Base-by-base conservation (phyloP, 2,329 filamentous ascomycete genomes). In the Monosporascus sp. region DNA sequence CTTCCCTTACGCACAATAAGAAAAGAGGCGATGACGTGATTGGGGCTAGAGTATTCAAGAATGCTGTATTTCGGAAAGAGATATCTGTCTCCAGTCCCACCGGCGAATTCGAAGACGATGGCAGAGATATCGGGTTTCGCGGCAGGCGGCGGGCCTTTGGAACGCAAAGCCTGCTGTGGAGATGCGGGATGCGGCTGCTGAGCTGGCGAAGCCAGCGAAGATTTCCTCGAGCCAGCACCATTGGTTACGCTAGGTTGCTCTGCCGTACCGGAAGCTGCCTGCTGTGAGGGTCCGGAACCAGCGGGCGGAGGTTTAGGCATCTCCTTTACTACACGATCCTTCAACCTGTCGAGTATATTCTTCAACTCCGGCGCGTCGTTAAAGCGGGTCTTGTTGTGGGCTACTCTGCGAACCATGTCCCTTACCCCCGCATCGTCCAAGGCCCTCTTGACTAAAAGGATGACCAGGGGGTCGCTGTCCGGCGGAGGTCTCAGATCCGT, bases 61-160 rank as follows among this genome's bases (percentile, higher is more conserved):
- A 93, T 86, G 68, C 85, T 88, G 65, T 88, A 86, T 59, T 85
- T 88, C 2, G 89, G 89, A 57, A 94, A 92, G 47, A 90, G 72
- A 65, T 89, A 92, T 25, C 88, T 81, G 66, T 93, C 89, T 46
- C 87, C 88, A 3, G 75, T 83, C 36, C 84, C 84, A 47, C 80
- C 80, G 5, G 74, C 67, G 66, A 90, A 89, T 59, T 89, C 85
- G 55, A 90, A 81, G 1, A 86, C 81, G 15, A 88, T 74, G n/a
- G 84, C 83, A 1, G 83, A 78, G 44, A 86, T 79, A 52, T 86
- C 85, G 25, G 80, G 79, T 59, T 81, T 84, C 11, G 70, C 67
- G 2, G 67, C 64, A 18, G 77, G 77, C 2, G 78, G 74, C 1
- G 81, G 81, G 0, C 81, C 82, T 59, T 84, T 85, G 6, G 82